These are phyloP conservation scores for Hirsutella thompsonii DNA, from an alignment of 2,329 filamentous ascomycete genomes.

Conservation along the genomic window DNA sequence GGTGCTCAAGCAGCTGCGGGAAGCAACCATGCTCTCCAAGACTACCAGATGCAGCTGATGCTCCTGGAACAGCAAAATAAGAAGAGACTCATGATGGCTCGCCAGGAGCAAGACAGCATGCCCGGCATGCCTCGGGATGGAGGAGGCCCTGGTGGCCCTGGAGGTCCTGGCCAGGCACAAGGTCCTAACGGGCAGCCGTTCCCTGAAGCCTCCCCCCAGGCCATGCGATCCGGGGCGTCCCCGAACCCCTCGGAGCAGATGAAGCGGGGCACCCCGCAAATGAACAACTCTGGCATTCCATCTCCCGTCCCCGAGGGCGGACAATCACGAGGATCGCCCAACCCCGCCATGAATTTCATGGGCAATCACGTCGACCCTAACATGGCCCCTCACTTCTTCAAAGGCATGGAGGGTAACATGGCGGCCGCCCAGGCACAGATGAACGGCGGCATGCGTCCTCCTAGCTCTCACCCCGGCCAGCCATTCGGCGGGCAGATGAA, in stretches of 20 bases:
- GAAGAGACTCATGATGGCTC: conserved; percentile 72
- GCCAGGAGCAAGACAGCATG: conserved; percentile 59
- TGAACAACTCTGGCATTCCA: conserved; percentile 55
- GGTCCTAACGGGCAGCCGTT: conserved; percentile 50
- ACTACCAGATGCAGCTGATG: conserved; percentile 87
- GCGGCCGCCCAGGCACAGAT: conserved; percentile 36
- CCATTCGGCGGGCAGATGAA: conserved; percentile 47
- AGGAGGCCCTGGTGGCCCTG: conserved; percentile 37
- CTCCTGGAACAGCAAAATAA: conserved; percentile 79
- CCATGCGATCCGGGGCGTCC: conserved; percentile 55
- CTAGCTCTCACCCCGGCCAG: conserved; percentile 51
- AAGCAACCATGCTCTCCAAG: conserved; percentile 71
- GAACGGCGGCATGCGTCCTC: conserved; percentile 52
- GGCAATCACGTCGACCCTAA: conserved; percentile 48
- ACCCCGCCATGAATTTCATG: conserved; percentile 49
- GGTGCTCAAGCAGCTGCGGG: conserved; percentile 31
- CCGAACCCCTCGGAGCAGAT: conserved; percentile 69
- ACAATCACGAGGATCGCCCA: conserved; percentile 54
- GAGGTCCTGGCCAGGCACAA: conserved; percentile 38
- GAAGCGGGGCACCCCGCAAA: conserved; percentile 65
- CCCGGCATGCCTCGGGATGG: conserved; percentile 32
- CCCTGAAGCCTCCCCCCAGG: conserved; percentile 58
- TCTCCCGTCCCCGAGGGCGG: conserved; percentile 59
- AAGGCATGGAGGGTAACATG: conserved; percentile 43
- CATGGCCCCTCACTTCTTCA: conserved; percentile 48